Base-by-base conservation (phyloP, 202 grass and related monocot genomes). In the Cymbopogon flexuosus region DNA sequence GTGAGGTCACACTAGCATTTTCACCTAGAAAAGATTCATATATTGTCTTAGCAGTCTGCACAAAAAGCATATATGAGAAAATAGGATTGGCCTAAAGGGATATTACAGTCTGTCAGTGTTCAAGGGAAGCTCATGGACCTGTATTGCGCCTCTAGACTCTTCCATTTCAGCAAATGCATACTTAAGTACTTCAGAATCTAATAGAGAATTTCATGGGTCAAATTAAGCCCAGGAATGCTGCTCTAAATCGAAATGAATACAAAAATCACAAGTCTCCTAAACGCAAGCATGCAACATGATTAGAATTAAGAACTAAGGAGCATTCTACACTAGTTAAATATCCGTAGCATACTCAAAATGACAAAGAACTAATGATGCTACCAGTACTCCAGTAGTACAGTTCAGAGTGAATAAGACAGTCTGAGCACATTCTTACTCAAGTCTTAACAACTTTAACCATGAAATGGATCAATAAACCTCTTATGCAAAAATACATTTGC, bases 131-230 rank as follows among this genome's bases (percentile, higher is more conserved):
- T 88, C 67, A 75, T 36, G 40, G 5, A 97, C 94, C 94, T 84
- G 91, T 67, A 89, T 93, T 72, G 88, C 92, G 51, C 95, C 95
- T 90, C 80, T 86, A 65, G 88, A 89, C 67, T 98, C 95, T 92
- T 98, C 95, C 68, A 98, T 73, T 85, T 98, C 95, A 68, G 92
- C 92, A 83, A 84, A 98, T 54, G 92, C 90, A 72, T 98, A 98
- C 81, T 95, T 94, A 70, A 98, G 82, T 70, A 98, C 83, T 73
- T 94, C 90, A 43, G 95, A 98, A 88, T 91, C 95, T 98, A 89
- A 9, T 3, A 88, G 73, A 74, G 56, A 88, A 46, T 76, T 59
- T 72, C 34, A 57, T 34, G 19, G n/a, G 15, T 47, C 37, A 68
- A 73, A 74, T 52, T 49, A 65, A 42, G 24, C 58, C 58, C 51